Conservation (phyloP, 1,139 yeast species). For the Geotrichum europaeum region DNA sequence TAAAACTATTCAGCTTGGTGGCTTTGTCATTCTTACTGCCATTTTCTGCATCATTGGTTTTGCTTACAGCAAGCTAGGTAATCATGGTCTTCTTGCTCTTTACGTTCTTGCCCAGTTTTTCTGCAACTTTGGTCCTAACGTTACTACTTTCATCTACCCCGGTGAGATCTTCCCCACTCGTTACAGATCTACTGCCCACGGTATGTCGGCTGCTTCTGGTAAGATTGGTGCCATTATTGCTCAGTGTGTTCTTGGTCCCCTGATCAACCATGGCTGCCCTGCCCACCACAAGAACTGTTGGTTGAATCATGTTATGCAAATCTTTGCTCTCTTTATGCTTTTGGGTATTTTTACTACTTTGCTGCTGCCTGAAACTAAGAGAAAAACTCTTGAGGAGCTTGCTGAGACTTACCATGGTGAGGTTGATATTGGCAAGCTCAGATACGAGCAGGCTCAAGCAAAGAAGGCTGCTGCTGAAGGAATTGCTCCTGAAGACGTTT, state of each 20-base stretch:
- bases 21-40: constrained; percentile 53
- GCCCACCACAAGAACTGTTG: constrained; percentile 57
- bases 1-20: constrained; percentile 53
- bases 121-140: constrained; percentile 80
- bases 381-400: constrained; percentile 79
- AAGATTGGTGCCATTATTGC: constrained; percentile 96
- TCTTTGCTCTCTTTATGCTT: constrained; percentile 86
- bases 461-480: constrained; percentile 3
- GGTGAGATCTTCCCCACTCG: constrained; percentile 97
- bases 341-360: constrained; percentile 60
- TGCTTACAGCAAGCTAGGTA: constrained; percentile 44
- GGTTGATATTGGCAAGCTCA: constrained; percentile 44
- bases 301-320: constrained; percentile 88
- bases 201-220: constrained; percentile 94
- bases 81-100: constrained; percentile 53
- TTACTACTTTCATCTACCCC: constrained; percentile 91
- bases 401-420: constrained; percentile 76
- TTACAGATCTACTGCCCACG: constrained; percentile 97
- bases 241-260: constrained; percentile 55
- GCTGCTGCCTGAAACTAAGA: constrained; percentile 82
- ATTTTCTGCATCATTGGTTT: constrained; percentile 59
- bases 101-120: constrained; percentile 60
- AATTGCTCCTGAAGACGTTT: constrained; percentile 4
- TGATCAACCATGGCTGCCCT: constrained; percentile 70
- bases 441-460: constrained; percentile 11